A percentile compares a stretch with the other conserved stretches of the same genome.
Conservation (phyloP, 441 rosid species). For the Biscutella auriculata region DNA sequence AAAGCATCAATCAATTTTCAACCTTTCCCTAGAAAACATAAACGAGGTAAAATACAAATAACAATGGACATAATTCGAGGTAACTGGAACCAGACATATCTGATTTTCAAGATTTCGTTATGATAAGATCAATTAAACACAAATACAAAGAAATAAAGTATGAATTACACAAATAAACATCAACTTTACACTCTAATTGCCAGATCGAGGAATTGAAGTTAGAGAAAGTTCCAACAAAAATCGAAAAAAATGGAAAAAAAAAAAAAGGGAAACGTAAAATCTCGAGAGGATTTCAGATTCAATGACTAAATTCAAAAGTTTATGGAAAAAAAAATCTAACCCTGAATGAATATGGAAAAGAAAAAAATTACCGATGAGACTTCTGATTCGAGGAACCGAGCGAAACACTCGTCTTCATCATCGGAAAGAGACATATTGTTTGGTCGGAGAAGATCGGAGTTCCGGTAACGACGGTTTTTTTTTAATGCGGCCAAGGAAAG, state of each 20-base stretch:
- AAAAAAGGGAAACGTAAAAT: not conserved
- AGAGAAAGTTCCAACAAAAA: too few relatives aligned
- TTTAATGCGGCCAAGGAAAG: constrained; percentile 11
- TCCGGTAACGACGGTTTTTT: constrained; percentile 13
- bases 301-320: not conserved
- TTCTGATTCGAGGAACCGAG: constrained; percentile 74
- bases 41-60: not conserved
- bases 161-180: not conserved
- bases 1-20: not conserved
- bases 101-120: not conserved
- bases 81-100: not conserved
- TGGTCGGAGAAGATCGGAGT: constrained; percentile 8
- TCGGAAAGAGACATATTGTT: constrained; percentile 39
- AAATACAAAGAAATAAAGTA: not conserved
- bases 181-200: not conserved
- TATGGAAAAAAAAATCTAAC: not conserved
- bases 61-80: not conserved
- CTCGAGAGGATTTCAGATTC: not conserved
- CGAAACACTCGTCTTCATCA: constrained; percentile 58
- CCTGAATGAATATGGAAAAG: constrained; percentile 7
- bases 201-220: not conserved
- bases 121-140: not conserved
- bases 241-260: not conserved
- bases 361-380: constrained; percentile 44
- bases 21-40: not conserved